Base-by-base conservation (phyloP, 495 filamentous ascomycete genomes). In the Talaromyces thailandensis region DNA sequence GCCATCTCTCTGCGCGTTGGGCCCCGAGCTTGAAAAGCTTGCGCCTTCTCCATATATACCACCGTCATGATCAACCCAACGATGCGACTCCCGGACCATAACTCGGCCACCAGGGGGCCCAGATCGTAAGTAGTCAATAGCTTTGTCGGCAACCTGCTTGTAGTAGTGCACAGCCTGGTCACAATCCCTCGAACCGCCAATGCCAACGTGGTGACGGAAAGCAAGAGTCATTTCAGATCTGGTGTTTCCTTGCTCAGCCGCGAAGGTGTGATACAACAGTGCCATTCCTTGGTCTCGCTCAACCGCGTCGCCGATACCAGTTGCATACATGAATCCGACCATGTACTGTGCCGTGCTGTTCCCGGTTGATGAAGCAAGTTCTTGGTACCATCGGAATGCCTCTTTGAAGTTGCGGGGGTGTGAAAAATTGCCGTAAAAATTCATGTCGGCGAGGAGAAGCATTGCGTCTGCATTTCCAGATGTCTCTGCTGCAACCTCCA, bases 21-120 rank as follows among this genome's bases (percentile, higher is more conserved):
- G 77, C n/a, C 94, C 94, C 6, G 94, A 88, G 70, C 92, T 96
- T 26, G 85, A 84, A n/a, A 88, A 86, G 66, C 92, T 96, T 23
- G 94, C 94, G 6, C 94, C 94, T 71, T 96, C 89, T 7, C 94
- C 95, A 68, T 96, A 99, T 26, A 96, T 90, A 48, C 94, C 94
- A 24, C 94, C 95, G 21, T 86, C 80, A 52, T 96, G 91, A 69
- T 99, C 95, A 14, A 92, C 91, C 63, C 76, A 81, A 51, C 89
- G 79, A 73, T 91, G 93, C 24, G 87, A 82, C 64, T 96, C 85
- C 24, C 83, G 82, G 3, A 86, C 75, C 76, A 94, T 82, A n/a
- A 78, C 70, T 73, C 87, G 87, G 1, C 93, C 95, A 14, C 95
- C 95, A 2, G 95, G 95, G 0, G 95, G 95, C 0, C 95, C 95